Evolutionary conservation across 257 asterid species (phyloP).

Genomic region (Galeopsis tetrahit): DNA sequence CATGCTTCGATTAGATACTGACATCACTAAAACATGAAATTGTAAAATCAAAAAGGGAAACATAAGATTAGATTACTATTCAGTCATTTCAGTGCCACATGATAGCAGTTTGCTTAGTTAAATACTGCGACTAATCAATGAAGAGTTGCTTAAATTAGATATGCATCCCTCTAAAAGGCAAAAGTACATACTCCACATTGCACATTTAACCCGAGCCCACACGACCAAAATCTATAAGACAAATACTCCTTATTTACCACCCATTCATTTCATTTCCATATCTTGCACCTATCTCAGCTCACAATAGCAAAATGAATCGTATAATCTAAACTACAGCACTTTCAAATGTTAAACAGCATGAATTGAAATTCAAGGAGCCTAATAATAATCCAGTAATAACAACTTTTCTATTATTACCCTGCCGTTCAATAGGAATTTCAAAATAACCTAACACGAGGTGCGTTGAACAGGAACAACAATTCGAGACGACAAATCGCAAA

Average conservation of each 20-base stretch:
- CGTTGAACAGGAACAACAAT: not conserved
- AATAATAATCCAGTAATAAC: constrained; percentile 2
- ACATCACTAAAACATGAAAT: constrained; percentile 17
- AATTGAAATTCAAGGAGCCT: not conserved
- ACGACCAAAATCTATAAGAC: not conserved
- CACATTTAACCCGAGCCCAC: constrained; percentile 14
- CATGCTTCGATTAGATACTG: not conserved
- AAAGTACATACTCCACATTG: not conserved
- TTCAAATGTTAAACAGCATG: constrained; percentile 1
- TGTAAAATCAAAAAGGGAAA: not conserved
- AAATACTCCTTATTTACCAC: constrained; percentile 10
- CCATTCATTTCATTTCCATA: constrained; percentile 23
- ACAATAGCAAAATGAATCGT: constrained; percentile 22
- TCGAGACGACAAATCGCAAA: constrained; percentile 25
- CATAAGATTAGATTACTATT: not conserved
- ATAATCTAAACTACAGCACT: not conserved
- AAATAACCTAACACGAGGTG: not conserved
- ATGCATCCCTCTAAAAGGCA: not conserved
- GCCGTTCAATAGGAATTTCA: not conserved
- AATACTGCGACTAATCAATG: constrained; percentile 7
- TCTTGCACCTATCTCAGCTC: constrained; percentile 28
- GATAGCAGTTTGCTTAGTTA: constrained; percentile 18
- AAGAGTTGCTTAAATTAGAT: constrained; percentile 3
- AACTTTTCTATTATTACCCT: not conserved
- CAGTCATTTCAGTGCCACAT: constrained; percentile 2